Evolutionary conservation across 371 early-diverging fungal species (phyloP).

Genomic region (Dichotomocladium elegans): DNA sequence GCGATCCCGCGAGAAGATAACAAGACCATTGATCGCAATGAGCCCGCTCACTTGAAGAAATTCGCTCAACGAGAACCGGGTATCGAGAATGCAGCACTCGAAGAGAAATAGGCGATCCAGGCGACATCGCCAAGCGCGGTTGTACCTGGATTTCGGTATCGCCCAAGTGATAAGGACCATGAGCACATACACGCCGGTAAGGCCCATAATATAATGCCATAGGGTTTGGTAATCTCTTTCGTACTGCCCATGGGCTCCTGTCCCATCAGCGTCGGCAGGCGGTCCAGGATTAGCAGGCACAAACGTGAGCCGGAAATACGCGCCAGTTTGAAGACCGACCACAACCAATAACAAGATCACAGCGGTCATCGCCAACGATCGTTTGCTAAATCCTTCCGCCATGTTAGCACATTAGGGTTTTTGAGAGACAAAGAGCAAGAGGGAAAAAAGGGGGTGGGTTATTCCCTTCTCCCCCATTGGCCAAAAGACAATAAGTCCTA

Average conservation of each 20-base stretch:
- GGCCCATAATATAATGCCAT: background rate
- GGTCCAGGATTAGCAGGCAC: background rate
- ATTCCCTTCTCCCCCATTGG: no score
- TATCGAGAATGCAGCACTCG: background rate
- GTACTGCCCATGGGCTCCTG: background rate
- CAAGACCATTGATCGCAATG: background rate
- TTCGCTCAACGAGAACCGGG: background rate
- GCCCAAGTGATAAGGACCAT: background rate
- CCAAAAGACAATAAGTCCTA: no score
- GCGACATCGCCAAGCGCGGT: background rate
- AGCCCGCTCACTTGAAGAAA: background rate
- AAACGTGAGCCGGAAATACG: conserved; percentile 4
- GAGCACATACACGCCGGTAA: background rate
- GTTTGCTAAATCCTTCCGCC: conserved; percentile 3
- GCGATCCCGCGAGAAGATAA: conserved; percentile 1
- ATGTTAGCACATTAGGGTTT: background rate
- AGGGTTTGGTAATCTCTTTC: conserved; percentile 2
- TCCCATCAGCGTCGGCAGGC: background rate
- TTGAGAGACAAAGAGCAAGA: background rate
- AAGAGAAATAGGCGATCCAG: background rate
- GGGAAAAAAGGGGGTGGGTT: no score
- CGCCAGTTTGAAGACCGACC: conserved; percentile 1
- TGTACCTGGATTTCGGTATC: background rate
- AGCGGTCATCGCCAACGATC: conserved; percentile 7
- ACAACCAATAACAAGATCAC: conserved; percentile 1